Evolutionary conservation across 2,329 filamentous ascomycete species (phyloP), one percentile per base, ranked within the genome.

Genomic region (Arachnopeziza araneosa): DNA sequence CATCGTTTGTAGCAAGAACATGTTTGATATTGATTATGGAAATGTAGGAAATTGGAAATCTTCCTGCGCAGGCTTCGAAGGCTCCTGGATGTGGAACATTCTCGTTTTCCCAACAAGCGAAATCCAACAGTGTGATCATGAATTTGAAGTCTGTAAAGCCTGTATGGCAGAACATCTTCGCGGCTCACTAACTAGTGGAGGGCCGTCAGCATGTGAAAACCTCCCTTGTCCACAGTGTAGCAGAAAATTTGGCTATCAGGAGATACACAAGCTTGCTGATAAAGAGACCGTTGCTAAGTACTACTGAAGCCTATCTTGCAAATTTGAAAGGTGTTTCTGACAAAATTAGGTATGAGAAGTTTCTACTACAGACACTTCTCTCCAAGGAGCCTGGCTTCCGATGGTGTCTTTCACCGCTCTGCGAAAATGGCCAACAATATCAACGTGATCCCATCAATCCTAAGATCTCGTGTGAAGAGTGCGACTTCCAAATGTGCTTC

Each of bases 21-120:
- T 62, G 50, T 62, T 62, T 49, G 60, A 62, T 2, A 62, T 62
- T 14, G 57, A 62, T 22, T 62, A 59, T 56, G 60, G 57, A 1
- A 21, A 32, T 52, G 54, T 57, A 2, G 32, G 52, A 24, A 49
- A 26, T 22, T 62, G 60, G 60, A 57, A 57, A 32, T 21, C 54
- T 8, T 51, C 26, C 10, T 62, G 60, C 23, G 12, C 48, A 2
- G 26, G 51, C 5, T 62, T 57, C 54, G 30, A 52, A 22, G 60
- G 60, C 21, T 57, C 57, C 30, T 62, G 57, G 57, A 57, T 59
- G 54, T 62, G 57, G 60, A 59, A 59, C 21, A 55, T 62, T 26
- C 60, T 62, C n/a, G 49, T 62, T 9, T 62, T 62, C 50, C 60
- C 60, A 6, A 62, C 60, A 19, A 59, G 23, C 6, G 57, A 59